Evolutionary conservation across 495 filamentous ascomycete species (phyloP).

Genomic region (Alectoria sarmentosa): DNA sequence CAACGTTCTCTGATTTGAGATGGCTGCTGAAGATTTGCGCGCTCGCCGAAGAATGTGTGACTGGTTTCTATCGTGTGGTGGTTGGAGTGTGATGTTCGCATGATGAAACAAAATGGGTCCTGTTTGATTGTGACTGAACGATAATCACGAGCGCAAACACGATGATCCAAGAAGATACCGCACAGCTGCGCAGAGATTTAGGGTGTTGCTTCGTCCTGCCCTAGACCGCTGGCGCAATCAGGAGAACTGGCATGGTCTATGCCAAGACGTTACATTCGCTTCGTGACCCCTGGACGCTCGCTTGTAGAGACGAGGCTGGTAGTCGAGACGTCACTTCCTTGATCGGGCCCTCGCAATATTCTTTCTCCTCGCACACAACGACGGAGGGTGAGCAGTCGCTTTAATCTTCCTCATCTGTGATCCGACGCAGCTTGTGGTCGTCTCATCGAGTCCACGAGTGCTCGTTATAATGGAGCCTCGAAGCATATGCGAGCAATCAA

Average conservation of each 20-base stretch:
- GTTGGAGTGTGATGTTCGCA: no score
- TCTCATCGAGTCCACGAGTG: not conserved
- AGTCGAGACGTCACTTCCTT: not conserved
- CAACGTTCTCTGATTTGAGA: no score
- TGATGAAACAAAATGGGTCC: no score
- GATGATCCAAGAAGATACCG: not conserved
- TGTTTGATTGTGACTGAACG: not conserved
- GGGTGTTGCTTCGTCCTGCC: not conserved
- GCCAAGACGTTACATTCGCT: slow-evolving; percentile 6
- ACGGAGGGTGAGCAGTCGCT: no score
- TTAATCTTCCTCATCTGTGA: no score
- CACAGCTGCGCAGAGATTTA: not conserved
- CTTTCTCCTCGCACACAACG: no score
- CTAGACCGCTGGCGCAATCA: not conserved
- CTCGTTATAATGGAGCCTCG: not conserved
- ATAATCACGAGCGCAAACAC: not conserved
- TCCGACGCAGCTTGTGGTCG: not conserved
- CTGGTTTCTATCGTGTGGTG: no score
- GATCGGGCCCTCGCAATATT: not conserved
- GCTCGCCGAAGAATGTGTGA: no score
- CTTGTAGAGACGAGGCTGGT: not conserved
- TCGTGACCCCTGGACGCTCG: not conserved
- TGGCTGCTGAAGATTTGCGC: no score
- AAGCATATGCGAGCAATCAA: slow-evolving; percentile 4
- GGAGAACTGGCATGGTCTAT: not conserved